Percentiles rank a stretch among this genome's conserved stretches.
Evolutionary conservation across 1,284 basidiomycete species (phyloP).

Genomic region (Pterulicium gracile): DNA sequence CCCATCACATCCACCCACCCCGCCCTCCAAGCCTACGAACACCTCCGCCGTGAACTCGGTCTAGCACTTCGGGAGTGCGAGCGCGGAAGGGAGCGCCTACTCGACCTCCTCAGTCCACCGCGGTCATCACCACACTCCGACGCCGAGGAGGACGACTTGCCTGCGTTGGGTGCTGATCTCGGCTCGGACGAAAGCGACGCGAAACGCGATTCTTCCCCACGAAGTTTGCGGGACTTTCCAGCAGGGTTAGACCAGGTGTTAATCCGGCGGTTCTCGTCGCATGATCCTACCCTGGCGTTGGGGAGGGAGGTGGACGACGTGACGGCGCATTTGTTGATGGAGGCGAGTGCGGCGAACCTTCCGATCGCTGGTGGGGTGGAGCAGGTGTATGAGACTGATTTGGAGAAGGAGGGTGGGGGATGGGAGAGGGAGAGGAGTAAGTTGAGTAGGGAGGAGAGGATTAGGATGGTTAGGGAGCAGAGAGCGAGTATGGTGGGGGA

Average conservation of each 20-base stretch:
- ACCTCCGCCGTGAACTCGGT: conserved; percentile 62
- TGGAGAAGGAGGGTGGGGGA: conserved; percentile 22
- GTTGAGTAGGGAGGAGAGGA: conserved; percentile 62
- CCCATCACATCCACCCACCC: conserved; percentile 23
- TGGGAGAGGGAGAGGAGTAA: conserved; percentile 42
- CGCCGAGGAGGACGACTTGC: conserved; percentile 28
- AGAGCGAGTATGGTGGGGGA: too few species aligned
- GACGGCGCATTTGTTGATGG: conserved; percentile 40
- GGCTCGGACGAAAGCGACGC: conserved; percentile 45
- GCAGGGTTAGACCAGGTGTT: too few species aligned
- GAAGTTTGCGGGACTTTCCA: too few species aligned
- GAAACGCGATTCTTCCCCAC: conserved; percentile 7
- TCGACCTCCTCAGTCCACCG: conserved; percentile 42
- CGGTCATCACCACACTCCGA: conserved; percentile 14
- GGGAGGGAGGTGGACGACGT: conserved; percentile 46
- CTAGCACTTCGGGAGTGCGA: conserved; percentile 69
- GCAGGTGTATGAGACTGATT: conserved; percentile 66
- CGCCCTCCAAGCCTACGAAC: conserved; percentile 58
- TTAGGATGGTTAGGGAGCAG: conserved; percentile 41
- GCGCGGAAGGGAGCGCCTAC: conserved; percentile 53
- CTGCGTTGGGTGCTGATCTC: conserved; percentile 36
- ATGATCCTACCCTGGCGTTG: too few species aligned
- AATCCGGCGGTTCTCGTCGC: too few species aligned
- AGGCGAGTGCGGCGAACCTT: conserved; percentile 38
- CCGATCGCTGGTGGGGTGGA: conserved; percentile 54